These are phyloP conservation scores for Puccinia coronata DNA, from an alignment of 1,284 basidiomycete species.

Conservation along the genomic window DNA sequence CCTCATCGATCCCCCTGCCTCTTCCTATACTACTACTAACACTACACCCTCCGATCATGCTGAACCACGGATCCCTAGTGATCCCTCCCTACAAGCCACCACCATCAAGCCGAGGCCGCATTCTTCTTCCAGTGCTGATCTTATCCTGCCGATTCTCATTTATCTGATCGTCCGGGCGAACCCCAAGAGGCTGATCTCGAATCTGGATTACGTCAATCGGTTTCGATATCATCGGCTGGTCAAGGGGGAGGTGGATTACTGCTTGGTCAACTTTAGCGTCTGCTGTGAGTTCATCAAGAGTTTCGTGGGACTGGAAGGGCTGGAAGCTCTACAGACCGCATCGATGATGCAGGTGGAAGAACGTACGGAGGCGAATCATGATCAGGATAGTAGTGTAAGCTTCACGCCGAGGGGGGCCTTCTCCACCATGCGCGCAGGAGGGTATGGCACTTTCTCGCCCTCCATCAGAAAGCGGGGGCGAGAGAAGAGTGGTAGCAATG, in stretches of 20 bases:
- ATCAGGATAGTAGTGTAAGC: no score
- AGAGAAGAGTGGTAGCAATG: conserved; percentile 25
- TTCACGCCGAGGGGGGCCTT: neutral
- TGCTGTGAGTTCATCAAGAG: conserved; percentile 91
- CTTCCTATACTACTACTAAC: no score
- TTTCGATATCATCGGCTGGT: conserved; percentile 71
- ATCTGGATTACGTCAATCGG: conserved; percentile 80
- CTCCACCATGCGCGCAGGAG: neutral
- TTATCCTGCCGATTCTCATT: conserved; percentile 84
- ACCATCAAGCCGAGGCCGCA: conserved; percentile 34
- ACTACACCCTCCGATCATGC: neutral
- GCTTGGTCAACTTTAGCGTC: conserved; percentile 87
- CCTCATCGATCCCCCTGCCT: conserved; percentile 26
- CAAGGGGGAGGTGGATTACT: conserved; percentile 85
- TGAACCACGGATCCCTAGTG: no score
- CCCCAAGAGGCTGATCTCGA: conserved; percentile 77
- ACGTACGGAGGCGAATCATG: no score
- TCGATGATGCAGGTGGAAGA: no score
- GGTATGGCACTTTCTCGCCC: conserved; percentile 18
- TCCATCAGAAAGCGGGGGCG: neutral
- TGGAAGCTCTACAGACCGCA: neutral
- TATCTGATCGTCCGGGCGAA: conserved; percentile 87
- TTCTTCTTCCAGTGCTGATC: conserved; percentile 63
- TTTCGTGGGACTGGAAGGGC: conserved; percentile 64
- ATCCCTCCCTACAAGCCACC: no score